Evolutionary conservation across 148 eudicot genomes (phyloP), one percentile per base, ranked within the genome.

Genomic region (Cornus controversa): DNA sequence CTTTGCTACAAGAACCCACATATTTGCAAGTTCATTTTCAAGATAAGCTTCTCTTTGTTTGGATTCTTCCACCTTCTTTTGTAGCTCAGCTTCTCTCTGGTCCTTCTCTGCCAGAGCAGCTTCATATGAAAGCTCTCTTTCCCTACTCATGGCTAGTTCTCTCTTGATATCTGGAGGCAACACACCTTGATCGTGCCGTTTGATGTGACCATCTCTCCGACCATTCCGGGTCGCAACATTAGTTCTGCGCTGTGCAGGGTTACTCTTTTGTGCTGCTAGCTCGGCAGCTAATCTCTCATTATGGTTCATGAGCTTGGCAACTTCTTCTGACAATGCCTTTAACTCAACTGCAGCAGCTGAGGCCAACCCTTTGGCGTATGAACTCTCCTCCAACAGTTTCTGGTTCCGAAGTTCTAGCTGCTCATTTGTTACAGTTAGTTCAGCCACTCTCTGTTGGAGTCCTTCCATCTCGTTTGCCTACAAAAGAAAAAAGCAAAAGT

Each of bases 321-420:
- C 98, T 88, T 96, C 99, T 81, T 96, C 99, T 2, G 99, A 96
- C 68, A 96, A 82, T 10, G 98, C 97, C 86, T 96, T 96, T 57
- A 96, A 78, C 82, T 96, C 98, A 18, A 93, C 99, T 63, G 99
- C 99, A 68, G 99, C 99, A 4, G 99, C 99, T 50, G 99, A 96
- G 73, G 99, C 99, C 75, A 96, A 79, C 25, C 98, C 99, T 90
- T 96, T 96, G 60, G 99, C 99, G 79, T 96, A 96, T 67, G 97
- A 86, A 72, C 99, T 92, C 78, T 96, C 99, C 66, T 96, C 98
- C 28, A 97, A 98, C 47, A 96, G 88, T 84, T 96, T 93, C 84
- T 92, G 89, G 80, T 96, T 93, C 69, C 89, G 89, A 27, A 84
- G 83, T 79, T 89, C 98, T 54, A 96, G 87, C 78, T 89, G 94